Evolutionary conservation across 1,284 basidiomycete species (phyloP).

Genomic region (Tilletiopsis washingtonensis): DNA sequence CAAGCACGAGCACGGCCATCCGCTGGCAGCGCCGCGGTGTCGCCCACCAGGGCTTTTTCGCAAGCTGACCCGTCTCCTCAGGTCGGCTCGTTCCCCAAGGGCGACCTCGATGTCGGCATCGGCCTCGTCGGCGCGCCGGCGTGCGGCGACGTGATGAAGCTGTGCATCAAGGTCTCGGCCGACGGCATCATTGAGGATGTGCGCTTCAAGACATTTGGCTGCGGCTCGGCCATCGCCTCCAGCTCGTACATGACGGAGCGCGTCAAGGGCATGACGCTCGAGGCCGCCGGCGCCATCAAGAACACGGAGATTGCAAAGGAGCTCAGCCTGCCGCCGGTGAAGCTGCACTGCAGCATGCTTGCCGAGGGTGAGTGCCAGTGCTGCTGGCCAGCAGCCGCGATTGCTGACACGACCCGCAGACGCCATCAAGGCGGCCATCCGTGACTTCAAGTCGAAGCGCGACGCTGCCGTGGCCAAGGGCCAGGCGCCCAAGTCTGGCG

Average conservation of each 20-base stretch:
- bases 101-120: conserved; percentile 83
- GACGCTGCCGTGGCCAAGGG: not conserved
- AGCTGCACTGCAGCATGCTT: conserved; percentile 69
- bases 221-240: conserved; percentile 93
- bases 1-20: too few relatives aligned
- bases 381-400: too few relatives aligned
- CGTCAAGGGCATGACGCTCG: conserved; percentile 86
- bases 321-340: conserved; percentile 76
- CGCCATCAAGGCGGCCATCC: conserved; percentile 63
- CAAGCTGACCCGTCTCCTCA: conserved; percentile 60
- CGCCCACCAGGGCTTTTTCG: too few relatives aligned
- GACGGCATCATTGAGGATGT: conserved; percentile 90
- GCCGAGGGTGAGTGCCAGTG: too few relatives aligned
- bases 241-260: conserved; percentile 66
- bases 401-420: too few relatives aligned
- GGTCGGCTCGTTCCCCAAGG: conserved; percentile 92
- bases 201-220: conserved; percentile 69
- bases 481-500: not conserved
- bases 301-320: conserved; percentile 99
- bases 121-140: conserved; percentile 97
- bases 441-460: conserved; percentile 38
- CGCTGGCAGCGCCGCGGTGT: too few relatives aligned
- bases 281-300: conserved; percentile 90
- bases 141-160: conserved; percentile 93
- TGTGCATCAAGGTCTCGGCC: conserved; percentile 95